phyloP scores from a whole-genome alignment of 2,329 filamentous ascomycete species.

The Talaromyces atroroseus region DNA sequence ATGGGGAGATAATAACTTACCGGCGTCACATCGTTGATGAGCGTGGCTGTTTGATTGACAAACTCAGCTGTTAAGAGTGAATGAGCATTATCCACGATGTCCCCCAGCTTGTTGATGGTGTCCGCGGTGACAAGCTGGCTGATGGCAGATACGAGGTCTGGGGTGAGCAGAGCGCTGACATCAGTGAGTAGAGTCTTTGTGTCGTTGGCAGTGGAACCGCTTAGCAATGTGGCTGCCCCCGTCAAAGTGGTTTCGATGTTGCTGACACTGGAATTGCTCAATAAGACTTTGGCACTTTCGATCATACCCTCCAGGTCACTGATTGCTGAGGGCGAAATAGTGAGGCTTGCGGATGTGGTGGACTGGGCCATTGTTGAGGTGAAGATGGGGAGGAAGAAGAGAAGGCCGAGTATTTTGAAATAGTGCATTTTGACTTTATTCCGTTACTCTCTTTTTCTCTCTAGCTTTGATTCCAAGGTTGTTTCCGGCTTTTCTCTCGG shows the following conservation, averaged over 20 bases:
- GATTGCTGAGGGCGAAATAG: constrained; percentile 17
- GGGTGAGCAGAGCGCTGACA: constrained; percentile 23
- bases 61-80: constrained; percentile 22
- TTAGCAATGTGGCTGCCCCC: constrained; percentile 17
- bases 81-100: constrained; percentile 24
- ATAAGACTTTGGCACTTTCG: constrained; percentile 22
- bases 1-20: constrained; percentile 17
- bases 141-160: constrained; percentile 21
- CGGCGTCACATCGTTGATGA: constrained; percentile 31
- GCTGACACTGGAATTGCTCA: constrained; percentile 18
- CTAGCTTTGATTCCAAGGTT: background rate
- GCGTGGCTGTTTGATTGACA: constrained; percentile 24
- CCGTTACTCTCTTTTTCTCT: background rate
- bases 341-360: constrained; percentile 6
- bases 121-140: constrained; percentile 20
- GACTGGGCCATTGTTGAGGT: constrained; percentile 10
- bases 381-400: constrained; percentile 8
- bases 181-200: constrained; percentile 24
- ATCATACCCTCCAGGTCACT: constrained; percentile 23
- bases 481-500: background rate
- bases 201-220: constrained; percentile 25
- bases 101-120: constrained; percentile 21
- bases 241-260: constrained; percentile 14
- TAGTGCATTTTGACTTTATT: constrained; percentile 5
- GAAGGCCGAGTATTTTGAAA: background rate